These are phyloP conservation scores for Millerozyma miso DNA, from an alignment of 805 yeast species.

Conservation along the genomic window DNA sequence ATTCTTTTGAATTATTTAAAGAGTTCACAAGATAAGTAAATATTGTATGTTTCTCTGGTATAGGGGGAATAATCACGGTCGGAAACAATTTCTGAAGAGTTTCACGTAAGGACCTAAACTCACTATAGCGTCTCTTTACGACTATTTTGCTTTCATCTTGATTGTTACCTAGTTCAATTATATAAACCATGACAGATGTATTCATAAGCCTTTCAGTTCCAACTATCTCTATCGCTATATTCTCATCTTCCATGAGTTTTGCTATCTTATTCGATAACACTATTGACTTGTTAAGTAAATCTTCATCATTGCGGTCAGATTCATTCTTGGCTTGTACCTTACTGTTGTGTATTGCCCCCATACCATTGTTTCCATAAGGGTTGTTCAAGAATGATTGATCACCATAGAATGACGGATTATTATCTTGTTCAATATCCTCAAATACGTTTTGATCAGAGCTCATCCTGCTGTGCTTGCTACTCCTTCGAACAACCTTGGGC, in stretches of 20 bases:
- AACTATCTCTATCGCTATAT: conserved; percentile 26
- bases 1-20: conserved; percentile 33
- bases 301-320: not conserved
- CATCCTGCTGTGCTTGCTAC: conserved; percentile 3
- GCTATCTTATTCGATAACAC: conserved; percentile 28
- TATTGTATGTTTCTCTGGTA: conserved; percentile 46
- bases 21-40: conserved; percentile 38
- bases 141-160: conserved; percentile 17
- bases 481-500: not conserved
- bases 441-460: conserved; percentile 16
- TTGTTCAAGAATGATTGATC: conserved; percentile 25
- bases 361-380: conserved; percentile 17
- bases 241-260: conserved; percentile 23
- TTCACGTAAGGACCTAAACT: conserved; percentile 41
- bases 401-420: conserved; percentile 41
- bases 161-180: conserved; percentile 24
- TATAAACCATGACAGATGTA: conserved; percentile 35
- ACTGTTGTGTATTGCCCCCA: conserved; percentile 1
- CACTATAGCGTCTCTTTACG: conserved; percentile 41
- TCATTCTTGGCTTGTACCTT: not conserved
- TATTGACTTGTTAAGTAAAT: conserved; percentile 23
- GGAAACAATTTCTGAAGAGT: conserved; percentile 35
- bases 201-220: conserved; percentile 33
- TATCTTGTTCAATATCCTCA: conserved; percentile 42
- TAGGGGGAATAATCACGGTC: conserved; percentile 38